These are phyloP conservation scores for Ogataea nitratoaversa DNA, from an alignment of 805 yeast species.

Conservation along the genomic window DNA sequence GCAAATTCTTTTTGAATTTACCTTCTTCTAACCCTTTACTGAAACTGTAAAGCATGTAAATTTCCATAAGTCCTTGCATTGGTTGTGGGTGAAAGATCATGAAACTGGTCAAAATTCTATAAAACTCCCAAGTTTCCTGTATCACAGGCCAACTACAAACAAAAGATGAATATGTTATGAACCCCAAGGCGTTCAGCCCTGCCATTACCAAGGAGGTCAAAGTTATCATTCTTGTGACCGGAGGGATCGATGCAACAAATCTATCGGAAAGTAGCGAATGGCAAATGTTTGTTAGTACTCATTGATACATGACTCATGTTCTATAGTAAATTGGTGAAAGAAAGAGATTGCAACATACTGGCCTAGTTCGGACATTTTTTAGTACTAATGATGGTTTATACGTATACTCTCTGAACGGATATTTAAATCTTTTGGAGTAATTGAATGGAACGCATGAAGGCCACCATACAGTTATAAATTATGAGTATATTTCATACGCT, in stretches of 20 bases:
- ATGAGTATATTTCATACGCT: too few relatives aligned
- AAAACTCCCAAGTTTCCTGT: constrained; percentile 34
- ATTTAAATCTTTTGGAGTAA: too few relatives aligned
- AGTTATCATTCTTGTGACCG: constrained; percentile 56
- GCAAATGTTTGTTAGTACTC: background rate
- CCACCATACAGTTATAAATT: too few relatives aligned
- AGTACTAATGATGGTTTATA: background rate
- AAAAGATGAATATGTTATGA: constrained; percentile 21
- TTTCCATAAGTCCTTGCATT: constrained; percentile 45
- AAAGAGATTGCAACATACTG: constrained; percentile 20
- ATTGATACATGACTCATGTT: background rate
- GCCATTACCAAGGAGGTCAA: constrained; percentile 43
- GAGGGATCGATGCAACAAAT: constrained; percentile 48
- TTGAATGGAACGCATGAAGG: too few relatives aligned
- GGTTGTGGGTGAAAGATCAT: constrained; percentile 39
- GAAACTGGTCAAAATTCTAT: constrained; percentile 48
- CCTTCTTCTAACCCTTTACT: constrained; percentile 53
- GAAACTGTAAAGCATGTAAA: constrained; percentile 54
- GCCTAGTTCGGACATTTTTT: constrained; percentile 30
- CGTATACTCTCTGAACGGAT: too few relatives aligned
- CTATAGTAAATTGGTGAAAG: background rate
- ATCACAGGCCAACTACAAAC: constrained; percentile 30
- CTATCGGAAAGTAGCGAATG: constrained; percentile 13
- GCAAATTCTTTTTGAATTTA: constrained; percentile 43
- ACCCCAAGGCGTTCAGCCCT: constrained; percentile 33